Evolutionary conservation across 2,329 filamentous ascomycete species (phyloP), one percentile per base, ranked within the genome.

Genomic region (Aspergillus japonicus): DNA sequence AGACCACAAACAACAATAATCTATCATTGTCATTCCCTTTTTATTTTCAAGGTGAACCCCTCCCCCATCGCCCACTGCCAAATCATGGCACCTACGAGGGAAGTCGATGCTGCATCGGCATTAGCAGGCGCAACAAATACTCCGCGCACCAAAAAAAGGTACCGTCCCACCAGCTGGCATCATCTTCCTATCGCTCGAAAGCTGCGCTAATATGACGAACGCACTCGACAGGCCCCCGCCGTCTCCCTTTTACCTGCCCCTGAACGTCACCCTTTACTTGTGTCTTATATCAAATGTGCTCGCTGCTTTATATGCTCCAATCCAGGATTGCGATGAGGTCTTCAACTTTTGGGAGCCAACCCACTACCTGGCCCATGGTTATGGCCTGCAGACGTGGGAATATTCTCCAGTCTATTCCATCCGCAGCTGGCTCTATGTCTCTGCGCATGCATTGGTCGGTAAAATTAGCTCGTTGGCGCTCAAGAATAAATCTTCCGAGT

Each of bases 321-420:
- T 99, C 65, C 93, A 97, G 75, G 95, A 99, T 77, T 99, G 95
- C 74, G 95, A 99, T 70, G 95, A 99, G 80, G 94, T 94, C 11
- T 99, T 96, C 84, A 99, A 99, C 75, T 99, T 96, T 81, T 99
- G 94, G 92, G 95, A 99, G 71, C 94, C 95, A 0, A 87, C 93
- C 0, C 95, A 99, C 77, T 99, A 97, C 76, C 84, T 99, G 29
- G 89, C 87, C 60, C 92, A 97, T 80, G 91, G 91, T 68, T 94
- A 96, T 71, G 95, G 94, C 44, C 82, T 97, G 54, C 93, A 99
- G 79, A 99, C 95, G 1, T 99, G 95, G 95, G 95, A 99, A 77
- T 99, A 98, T 78, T 96, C 94, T 0, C 95, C 95, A 5, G 89
- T 94, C 59, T 98, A 90, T 77, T 91, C 92, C 54, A 97, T 99